These are phyloP conservation scores for Exophiala alcalophila DNA, from an alignment of 2,329 filamentous ascomycete species.

Conservation along the genomic window DNA sequence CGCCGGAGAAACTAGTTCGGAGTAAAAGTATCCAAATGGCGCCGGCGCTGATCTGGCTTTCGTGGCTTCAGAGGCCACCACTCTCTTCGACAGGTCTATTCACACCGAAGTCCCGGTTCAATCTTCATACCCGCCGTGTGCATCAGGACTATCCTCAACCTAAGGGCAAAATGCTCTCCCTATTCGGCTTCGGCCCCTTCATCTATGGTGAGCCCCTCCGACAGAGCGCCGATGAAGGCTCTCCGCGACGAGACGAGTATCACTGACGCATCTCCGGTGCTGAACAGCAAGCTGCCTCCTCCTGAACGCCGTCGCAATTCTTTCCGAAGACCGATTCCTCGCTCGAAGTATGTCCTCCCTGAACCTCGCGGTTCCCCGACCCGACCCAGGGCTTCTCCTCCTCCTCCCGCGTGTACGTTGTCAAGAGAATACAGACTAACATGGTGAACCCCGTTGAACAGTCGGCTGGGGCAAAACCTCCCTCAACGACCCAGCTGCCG, in stretches of 20 bases:
- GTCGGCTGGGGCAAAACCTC: slow-evolving; percentile 71
- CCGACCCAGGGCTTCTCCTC: neutral
- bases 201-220: slow-evolving; percentile 28
- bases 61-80: slow-evolving; percentile 2
- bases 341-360: slow-evolving; percentile 55
- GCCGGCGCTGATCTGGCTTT: slow-evolving; percentile 1
- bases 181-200: slow-evolving; percentile 34
- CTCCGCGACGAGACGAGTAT: neutral
- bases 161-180: slow-evolving; percentile 30
- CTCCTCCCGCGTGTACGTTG: neutral
- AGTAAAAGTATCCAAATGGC: no score
- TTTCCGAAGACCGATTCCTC: slow-evolving; percentile 93
- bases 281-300: slow-evolving; percentile 56
- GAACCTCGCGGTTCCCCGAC: no score
- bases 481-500: slow-evolving; percentile 41
- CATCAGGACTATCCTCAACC: neutral
- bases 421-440: neutral
- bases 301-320: slow-evolving; percentile 87
- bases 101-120: no score
- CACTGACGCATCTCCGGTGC: slow-evolving; percentile 12
- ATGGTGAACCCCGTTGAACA: slow-evolving; percentile 38
- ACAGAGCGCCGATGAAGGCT: neutral
- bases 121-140: no score
- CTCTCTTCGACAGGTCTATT: neutral
- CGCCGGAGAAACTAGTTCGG: no score